Percentiles rank a stretch among this genome's conserved stretches.
phyloP scores from a whole-genome alignment of 2,329 filamentous ascomycete species.

The Diplodia sapinea region DNA sequence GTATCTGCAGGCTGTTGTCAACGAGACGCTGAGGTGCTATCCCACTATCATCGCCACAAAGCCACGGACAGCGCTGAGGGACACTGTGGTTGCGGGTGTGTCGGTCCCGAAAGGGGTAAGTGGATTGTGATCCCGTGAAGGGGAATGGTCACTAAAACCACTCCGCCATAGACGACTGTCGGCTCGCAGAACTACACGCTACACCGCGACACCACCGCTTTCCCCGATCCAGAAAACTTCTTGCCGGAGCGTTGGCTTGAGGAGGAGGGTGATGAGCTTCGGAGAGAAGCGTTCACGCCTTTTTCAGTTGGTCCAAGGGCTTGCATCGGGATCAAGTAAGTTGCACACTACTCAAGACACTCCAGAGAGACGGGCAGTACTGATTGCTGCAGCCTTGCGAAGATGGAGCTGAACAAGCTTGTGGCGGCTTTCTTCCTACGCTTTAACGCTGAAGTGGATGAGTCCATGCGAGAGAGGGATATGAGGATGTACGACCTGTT shows the following conservation, averaged over 20 bases:
- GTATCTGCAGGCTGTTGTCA: constrained; percentile 30
- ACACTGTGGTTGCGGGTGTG: background rate
- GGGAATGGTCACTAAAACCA: no score
- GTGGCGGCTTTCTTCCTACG: constrained; percentile 8
- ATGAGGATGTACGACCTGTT: constrained; percentile 9
- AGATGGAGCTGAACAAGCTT: constrained; percentile 13
- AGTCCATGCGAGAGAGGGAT: background rate
- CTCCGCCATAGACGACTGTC: background rate
- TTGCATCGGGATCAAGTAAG: constrained; percentile 18
- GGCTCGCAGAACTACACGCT: constrained; percentile 13
- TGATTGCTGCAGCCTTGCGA: constrained; percentile 4
- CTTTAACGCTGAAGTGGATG: background rate
- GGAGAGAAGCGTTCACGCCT: constrained; percentile 3
- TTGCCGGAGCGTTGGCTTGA: constrained; percentile 5
- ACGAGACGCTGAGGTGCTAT: constrained; percentile 26
- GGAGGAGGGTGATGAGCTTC: background rate
- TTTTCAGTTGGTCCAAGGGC: constrained; percentile 7
- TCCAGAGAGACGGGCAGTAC: background rate
- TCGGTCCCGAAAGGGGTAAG: constrained; percentile 3
- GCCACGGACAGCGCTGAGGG: constrained; percentile 7
- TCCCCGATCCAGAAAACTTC: background rate
- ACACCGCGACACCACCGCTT: background rate
- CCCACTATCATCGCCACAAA: constrained; percentile 28
- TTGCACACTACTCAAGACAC: no score
- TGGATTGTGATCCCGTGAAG: background rate